Evolutionary conservation across 306 rosid species (phyloP).

Genomic region (Leucaena leucocephala): DNA sequence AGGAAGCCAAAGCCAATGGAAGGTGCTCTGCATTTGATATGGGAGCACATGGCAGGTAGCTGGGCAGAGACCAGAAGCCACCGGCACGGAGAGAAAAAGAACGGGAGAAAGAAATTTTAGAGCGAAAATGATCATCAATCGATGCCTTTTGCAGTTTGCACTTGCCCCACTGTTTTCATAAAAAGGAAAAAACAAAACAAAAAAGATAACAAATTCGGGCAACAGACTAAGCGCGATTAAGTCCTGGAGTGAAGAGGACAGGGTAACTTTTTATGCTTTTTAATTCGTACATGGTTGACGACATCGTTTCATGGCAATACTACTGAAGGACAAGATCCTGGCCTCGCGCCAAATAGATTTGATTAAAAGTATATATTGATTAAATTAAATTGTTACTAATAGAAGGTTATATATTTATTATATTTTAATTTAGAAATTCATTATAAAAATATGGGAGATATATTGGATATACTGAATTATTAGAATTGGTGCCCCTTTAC

Average conservation of each 20-base stretch:
- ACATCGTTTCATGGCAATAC: not conserved
- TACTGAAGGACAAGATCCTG: too few relatives aligned
- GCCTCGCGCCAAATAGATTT: not conserved
- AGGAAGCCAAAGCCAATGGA: constrained; percentile 34
- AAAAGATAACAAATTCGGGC: too few relatives aligned
- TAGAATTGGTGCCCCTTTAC: not conserved
- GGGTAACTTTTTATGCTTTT: not conserved
- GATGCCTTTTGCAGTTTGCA: constrained; percentile 26
- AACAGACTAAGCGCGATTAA: not conserved
- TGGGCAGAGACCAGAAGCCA: constrained; percentile 35
- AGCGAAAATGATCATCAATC: constrained; percentile 13
- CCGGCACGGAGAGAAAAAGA: not conserved
- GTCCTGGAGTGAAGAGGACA: not conserved
- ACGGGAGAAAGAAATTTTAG: constrained; percentile 34
- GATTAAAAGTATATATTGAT: not conserved
- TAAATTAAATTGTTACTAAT: not conserved
- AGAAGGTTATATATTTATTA: not conserved
- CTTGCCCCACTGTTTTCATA: not conserved
- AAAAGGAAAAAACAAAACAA: not conserved
- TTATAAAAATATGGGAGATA: not conserved
- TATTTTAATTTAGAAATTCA: not conserved
- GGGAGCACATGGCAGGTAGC: constrained; percentile 57
- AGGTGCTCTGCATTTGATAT: constrained; percentile 43
- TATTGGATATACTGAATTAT: not conserved
- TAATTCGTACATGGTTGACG: not conserved